Evolutionary conservation across 2,329 filamentous ascomycete genomes (phyloP).

Genomic region (Berkeleyomyces basicola): DNA sequence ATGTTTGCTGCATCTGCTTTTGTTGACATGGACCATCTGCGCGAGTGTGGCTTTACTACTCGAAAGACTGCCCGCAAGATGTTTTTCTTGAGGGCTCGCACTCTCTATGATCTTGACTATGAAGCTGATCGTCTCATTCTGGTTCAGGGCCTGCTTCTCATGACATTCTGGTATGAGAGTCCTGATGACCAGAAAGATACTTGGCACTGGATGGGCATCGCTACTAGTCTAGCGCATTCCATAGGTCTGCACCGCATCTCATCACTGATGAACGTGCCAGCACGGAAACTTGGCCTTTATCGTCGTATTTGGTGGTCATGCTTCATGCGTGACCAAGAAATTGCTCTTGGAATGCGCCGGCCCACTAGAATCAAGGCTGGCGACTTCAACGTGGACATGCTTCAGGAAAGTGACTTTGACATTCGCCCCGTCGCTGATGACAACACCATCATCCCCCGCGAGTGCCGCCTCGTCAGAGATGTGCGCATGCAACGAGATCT

Average conservation of each 20-base stretch:
- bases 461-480: constrained; percentile 57
- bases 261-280: constrained; percentile 55
- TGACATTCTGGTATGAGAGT: constrained; percentile 97
- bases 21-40: constrained; percentile 62
- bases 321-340: constrained; percentile 84
- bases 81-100: constrained; percentile 78
- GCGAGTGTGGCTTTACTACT: constrained; percentile 57
- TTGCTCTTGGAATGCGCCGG: constrained; percentile 83
- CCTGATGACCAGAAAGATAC: constrained; percentile 95
- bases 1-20: constrained; percentile 90
- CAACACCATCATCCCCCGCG: constrained; percentile 48
- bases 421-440: constrained; percentile 49
- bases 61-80: constrained; percentile 71
- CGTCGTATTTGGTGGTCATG: constrained; percentile 97
- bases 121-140: constrained; percentile 78
- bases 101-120: constrained; percentile 90
- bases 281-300: constrained; percentile 64
- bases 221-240: constrained; percentile 80
- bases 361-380: constrained; percentile 85
- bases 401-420: constrained; percentile 72
- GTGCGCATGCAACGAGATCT: constrained; percentile 58
- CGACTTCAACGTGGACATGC: constrained; percentile 86
- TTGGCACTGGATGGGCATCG: constrained; percentile 98
- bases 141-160: constrained; percentile 73
- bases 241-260: constrained; percentile 86